Evolutionary conservation across 192 early-diverging fungal genomes (phyloP), one percentile per base, ranked within the genome.

Genomic region (Backusella parvicylindrica): DNA sequence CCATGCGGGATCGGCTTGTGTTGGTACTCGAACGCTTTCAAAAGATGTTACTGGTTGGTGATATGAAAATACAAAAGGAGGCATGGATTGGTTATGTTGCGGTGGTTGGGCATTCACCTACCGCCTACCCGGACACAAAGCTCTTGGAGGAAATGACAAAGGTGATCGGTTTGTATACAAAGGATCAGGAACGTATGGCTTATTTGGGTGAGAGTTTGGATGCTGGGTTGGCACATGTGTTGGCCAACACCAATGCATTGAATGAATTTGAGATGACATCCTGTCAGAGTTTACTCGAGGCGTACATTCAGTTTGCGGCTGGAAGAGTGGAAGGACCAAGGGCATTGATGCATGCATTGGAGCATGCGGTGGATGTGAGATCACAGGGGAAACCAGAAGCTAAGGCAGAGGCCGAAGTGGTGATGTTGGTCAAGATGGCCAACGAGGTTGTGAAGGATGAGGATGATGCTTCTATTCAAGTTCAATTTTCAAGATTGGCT

Each of bases 161-260:
- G 28, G 32, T 69, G 5, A 67, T 78, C 31, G 47, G 3, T 26
- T n/a, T 36, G 16, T 70, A 70, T 40, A 15, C 28, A n/a, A 35
- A 38, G 16, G 23, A 33, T 6, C 11, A 26, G 26, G 2, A 47
- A 4, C 9, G 35, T 13, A 47, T 72, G 16, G 26, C 35, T 16
- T 13, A 66, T 21, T 31, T 81, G 65, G 72, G 33, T 3, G 79
- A 77, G 21, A 33, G 23, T 0, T 16, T 81, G 0, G 75, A 77
- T 30, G 79, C 79, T 32, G 75, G 79, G 16, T 41, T 81, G 8
- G 75, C 79, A 8, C 75, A 81, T 71, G 71, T 41, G 31, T 32
- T 81, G 3, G 75, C 74, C 28, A 28, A 77, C 13, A 65, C 75
- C 2, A 81, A 53, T 4, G 28, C 41, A 21, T 32, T 73, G 5